Base-by-base conservation (phyloP, 2,329 filamentous ascomycete genomes). In the Furcasterigmium furcatum region DNA sequence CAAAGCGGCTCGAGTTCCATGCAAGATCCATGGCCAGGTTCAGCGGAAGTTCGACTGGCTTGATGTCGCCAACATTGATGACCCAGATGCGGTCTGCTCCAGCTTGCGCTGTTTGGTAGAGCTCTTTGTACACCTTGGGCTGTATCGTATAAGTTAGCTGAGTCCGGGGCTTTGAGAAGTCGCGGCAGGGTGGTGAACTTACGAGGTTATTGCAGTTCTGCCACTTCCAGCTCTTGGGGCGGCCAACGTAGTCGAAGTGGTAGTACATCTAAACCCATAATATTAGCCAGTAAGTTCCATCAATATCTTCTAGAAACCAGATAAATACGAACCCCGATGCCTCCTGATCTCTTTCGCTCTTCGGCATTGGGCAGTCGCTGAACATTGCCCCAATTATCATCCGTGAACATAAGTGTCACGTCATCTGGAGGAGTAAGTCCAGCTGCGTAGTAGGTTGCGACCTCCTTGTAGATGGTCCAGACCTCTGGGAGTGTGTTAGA, bases 51-150 rank as follows among this genome's bases (percentile, higher is more conserved):
- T 82, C 79, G 63, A 60, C 66, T 2, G 79, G 77, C 56, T 85
- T 85, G 51, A 85, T 67, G 52, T 85, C 81, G 12, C 80, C 81
- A 5, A 85, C 76, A 51, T 85, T 85, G 51, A 84, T 75, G 38
- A 85, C 72, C 82, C 81, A 85, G 47, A 85, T 80, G 24, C 73
- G 69, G 38, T 74, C 70, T 2, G 82, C 81, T 3, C 77, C 68
- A 20, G 77, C 69, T 20, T 76, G 65, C 47, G 83, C 77, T 1
- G 78, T 72, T 21, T 77, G 65, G 39, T 68, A 67, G 57, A 82
- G 71, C 54, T 64, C 49, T 70, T 58, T 79, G 40, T 49, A 54
- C 5, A 55, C 50, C 27, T 61, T 61, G 27, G 55, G 45, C 55
- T 55, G 21, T 12, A 22, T 4, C 9, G n/a, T 4, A 9, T 3